These are phyloP conservation scores for Amborella trichopoda DNA, from an alignment of 164 flowering plant genomes.

Conservation along the genomic window DNA sequence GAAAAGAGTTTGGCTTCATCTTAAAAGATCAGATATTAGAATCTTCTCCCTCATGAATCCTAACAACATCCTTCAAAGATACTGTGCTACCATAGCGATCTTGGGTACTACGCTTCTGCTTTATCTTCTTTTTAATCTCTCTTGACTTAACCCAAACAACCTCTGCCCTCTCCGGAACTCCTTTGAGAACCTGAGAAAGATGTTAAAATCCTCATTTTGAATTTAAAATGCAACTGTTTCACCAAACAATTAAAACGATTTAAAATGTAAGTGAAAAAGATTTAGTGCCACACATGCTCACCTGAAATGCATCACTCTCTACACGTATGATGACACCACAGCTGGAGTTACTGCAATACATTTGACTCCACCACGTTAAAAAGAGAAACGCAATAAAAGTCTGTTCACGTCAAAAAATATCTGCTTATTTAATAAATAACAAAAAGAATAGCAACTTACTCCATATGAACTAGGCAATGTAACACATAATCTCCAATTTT, in stretches of 20 bases:
- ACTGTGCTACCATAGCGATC: constrained; percentile 59
- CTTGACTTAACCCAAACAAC: constrained; percentile 70
- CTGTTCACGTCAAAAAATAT: too few relatives aligned
- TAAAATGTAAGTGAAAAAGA: too few relatives aligned
- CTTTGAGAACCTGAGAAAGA: constrained; percentile 77
- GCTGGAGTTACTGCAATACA: constrained; percentile 53
- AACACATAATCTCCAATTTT: constrained; percentile 94
- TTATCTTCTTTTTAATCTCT: constrained; percentile 84
- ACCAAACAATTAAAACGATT: neutral
- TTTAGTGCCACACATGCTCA: too few relatives aligned
- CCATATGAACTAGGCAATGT: constrained; percentile 85
- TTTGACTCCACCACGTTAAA: neutral
- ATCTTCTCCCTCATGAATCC: constrained; percentile 80
- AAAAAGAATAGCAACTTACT: constrained; percentile 35
- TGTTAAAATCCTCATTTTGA: neutral
- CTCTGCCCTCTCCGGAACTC: constrained; percentile 84
- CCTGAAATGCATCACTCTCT: constrained; percentile 98
- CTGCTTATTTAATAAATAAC: neutral
- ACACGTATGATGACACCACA: constrained; percentile 95
- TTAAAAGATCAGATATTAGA: constrained; percentile 44
- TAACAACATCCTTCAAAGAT: constrained; percentile 77
- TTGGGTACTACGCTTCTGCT: constrained; percentile 49
- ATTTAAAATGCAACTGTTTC: neutral
- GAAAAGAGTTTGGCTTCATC: neutral
- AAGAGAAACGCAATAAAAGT: neutral